Conservation (phyloP, 2,329 filamentous ascomycete species). For the Pestalotiopsis sp. region DNA sequence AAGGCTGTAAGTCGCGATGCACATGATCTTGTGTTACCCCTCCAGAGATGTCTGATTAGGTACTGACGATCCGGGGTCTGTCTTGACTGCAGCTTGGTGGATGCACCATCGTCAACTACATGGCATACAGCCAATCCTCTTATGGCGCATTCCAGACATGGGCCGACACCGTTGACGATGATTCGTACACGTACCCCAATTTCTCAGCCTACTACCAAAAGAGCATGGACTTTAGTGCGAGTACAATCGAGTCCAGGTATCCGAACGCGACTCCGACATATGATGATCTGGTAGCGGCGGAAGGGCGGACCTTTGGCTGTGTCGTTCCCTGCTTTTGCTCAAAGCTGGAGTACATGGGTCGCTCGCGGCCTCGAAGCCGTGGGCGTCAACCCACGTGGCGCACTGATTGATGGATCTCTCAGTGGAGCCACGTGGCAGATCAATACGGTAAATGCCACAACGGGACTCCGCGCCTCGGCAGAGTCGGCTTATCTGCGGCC, state of each 20-base stretch:
- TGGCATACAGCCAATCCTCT: not conserved
- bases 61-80: not conserved
- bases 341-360: not conserved
- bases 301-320: not conserved
- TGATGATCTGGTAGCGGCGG: not conserved
- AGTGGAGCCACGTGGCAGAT: not conserved
- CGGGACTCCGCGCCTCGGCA: not conserved
- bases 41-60: not conserved
- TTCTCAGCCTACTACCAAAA: not conserved
- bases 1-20: not conserved
- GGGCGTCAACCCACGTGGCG: not conserved
- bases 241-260: not conserved
- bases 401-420: not conserved
- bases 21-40: not conserved
- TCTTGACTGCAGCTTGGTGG: not conserved
- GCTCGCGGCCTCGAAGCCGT: not conserved
- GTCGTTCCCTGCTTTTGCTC: not conserved
- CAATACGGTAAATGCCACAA: not conserved
- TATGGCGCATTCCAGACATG: not conserved
- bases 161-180: not conserved
- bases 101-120: not conserved
- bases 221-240: not conserved
- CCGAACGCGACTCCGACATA: not conserved
- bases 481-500: not conserved
- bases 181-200: not conserved